These are phyloP conservation scores for Phaeotremella skinneri DNA, from an alignment of 768 basidiomycete genomes.

Conservation along the genomic window DNA sequence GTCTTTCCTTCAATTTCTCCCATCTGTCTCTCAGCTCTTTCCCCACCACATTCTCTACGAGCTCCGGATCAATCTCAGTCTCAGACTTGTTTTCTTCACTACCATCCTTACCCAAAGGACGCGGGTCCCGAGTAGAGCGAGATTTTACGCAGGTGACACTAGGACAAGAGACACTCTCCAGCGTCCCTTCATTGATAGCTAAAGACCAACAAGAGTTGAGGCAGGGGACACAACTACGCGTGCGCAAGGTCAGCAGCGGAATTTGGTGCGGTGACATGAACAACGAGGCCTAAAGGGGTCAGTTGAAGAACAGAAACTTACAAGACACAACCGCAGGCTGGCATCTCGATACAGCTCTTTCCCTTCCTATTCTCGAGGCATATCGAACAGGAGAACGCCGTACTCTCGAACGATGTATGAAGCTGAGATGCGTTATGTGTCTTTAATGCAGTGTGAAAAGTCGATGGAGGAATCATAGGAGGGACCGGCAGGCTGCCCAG, in stretches of 20 bases:
- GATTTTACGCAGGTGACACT: constrained; percentile 72
- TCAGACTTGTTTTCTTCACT: constrained; percentile 53
- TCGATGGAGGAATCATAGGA: constrained; percentile 23
- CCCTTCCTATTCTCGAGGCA: constrained; percentile 75
- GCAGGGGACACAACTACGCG: constrained; percentile 64
- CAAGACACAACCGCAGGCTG: constrained; percentile 71
- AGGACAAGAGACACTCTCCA: constrained; percentile 74
- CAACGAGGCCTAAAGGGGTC: too few relatives aligned
- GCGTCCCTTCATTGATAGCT: constrained; percentile 74
- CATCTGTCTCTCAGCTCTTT: constrained; percentile 67
- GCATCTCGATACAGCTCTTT: constrained; percentile 66
- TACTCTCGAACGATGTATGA: constrained; percentile 59
- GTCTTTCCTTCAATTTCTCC: constrained; percentile 73
- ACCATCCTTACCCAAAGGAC: constrained; percentile 30
- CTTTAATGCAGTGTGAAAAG: constrained; percentile 34
- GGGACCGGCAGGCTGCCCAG: constrained; percentile 29
- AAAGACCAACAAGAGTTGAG: constrained; percentile 77
- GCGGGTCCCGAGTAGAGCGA: constrained; percentile 23
- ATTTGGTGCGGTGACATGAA: not conserved
- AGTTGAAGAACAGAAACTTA: too few relatives aligned
- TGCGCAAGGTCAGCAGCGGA: not conserved
- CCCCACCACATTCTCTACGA: constrained; percentile 69
- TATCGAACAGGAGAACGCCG: constrained; percentile 70
- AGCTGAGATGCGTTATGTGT: constrained; percentile 35
- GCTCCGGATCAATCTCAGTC: constrained; percentile 61